Evolutionary conservation across 345 rosid species (phyloP).

Genomic region (Orychophragmus violaceus): DNA sequence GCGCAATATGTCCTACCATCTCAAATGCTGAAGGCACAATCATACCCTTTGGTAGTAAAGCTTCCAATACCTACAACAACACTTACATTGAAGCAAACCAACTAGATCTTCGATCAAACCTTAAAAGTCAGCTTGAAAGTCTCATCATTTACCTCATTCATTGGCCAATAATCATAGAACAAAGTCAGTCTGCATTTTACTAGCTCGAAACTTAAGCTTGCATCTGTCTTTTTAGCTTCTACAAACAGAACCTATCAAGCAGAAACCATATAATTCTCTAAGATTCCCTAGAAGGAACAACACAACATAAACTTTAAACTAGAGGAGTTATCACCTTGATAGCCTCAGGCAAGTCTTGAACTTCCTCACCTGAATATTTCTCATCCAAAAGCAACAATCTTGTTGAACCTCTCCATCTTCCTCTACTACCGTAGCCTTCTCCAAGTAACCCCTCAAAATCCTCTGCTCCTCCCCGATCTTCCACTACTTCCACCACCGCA

Average conservation of each 20-base stretch:
- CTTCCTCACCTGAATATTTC: slow-evolving; percentile 38
- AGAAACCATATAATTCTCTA: slow-evolving; percentile 2
- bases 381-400: slow-evolving; percentile 90
- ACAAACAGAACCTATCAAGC: slow-evolving; percentile 45
- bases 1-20: slow-evolving; percentile 83
- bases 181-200: slow-evolving; percentile 69
- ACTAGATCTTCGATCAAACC: background rate
- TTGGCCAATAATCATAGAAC: slow-evolving; percentile 84
- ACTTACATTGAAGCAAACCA: slow-evolving; percentile 48
- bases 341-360: slow-evolving; percentile 74
- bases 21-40: slow-evolving; percentile 87
- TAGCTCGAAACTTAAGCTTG: slow-evolving; percentile 46
- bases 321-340: slow-evolving; percentile 50
- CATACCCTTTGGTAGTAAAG: slow-evolving; percentile 63
- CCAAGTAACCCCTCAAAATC: slow-evolving; percentile 68
- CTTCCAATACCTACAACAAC: slow-evolving; percentile 67
- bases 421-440: slow-evolving; percentile 52
- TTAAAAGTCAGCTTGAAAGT: background rate
- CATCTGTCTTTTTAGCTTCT: slow-evolving; percentile 37
- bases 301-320: background rate
- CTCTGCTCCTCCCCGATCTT: slow-evolving; percentile 34
- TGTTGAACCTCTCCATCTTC: slow-evolving; percentile 75
- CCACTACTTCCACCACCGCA: slow-evolving; percentile 58
- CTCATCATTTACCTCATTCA: slow-evolving; percentile 68
- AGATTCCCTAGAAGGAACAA: background rate